Conservation (phyloP, 352 stramenopile genomes). For the Phytophthora pinifolia region DNA sequence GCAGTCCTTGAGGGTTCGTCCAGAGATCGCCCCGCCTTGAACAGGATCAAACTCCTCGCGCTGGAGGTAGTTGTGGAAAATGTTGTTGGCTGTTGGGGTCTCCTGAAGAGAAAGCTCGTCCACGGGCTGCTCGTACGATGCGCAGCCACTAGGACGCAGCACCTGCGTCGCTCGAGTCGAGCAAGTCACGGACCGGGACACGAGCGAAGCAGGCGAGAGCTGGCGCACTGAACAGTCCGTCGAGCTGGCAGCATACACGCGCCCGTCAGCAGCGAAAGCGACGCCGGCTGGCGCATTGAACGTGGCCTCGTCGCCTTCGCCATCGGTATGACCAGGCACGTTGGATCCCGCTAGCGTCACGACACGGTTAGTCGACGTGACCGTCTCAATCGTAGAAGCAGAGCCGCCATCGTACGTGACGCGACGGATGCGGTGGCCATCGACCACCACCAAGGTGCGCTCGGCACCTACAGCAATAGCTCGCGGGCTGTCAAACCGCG, state of each 20-base stretch:
- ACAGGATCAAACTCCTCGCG: slow-evolving; percentile 45
- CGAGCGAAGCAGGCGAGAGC: slow-evolving; percentile 66
- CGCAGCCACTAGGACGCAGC: slow-evolving; percentile 91
- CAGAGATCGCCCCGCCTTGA: slow-evolving; percentile 43
- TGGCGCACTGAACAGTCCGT: slow-evolving; percentile 89
- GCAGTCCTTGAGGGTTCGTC: slow-evolving; percentile 90
- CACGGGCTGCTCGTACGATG: slow-evolving; percentile 92
- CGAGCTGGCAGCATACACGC: slow-evolving; percentile 91
- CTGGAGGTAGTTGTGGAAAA: slow-evolving; percentile 92
- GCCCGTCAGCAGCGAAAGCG: slow-evolving; percentile 83
- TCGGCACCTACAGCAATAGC: slow-evolving; percentile 86
- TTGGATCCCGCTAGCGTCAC: slow-evolving; percentile 90
- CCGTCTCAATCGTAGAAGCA: slow-evolving; percentile 59
- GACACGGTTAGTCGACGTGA: slow-evolving; percentile 76
- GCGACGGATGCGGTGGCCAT: slow-evolving; percentile 88
- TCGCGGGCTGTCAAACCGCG: slow-evolving; percentile 92
- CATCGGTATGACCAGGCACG: slow-evolving; percentile 74
- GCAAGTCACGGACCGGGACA: slow-evolving; percentile 77
- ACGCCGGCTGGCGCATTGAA: slow-evolving; percentile 91
- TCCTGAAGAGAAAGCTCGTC: slow-evolving; percentile 85
- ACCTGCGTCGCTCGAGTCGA: slow-evolving; percentile 79
- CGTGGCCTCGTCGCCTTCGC: slow-evolving; percentile 81
- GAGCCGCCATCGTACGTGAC: slow-evolving; percentile 71
- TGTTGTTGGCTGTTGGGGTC: slow-evolving; percentile 84
- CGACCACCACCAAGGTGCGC: slow-evolving; percentile 87